Evolutionary conservation across 257 asterid genomes (phyloP).

Genomic region (Primulina tabacum): DNA sequence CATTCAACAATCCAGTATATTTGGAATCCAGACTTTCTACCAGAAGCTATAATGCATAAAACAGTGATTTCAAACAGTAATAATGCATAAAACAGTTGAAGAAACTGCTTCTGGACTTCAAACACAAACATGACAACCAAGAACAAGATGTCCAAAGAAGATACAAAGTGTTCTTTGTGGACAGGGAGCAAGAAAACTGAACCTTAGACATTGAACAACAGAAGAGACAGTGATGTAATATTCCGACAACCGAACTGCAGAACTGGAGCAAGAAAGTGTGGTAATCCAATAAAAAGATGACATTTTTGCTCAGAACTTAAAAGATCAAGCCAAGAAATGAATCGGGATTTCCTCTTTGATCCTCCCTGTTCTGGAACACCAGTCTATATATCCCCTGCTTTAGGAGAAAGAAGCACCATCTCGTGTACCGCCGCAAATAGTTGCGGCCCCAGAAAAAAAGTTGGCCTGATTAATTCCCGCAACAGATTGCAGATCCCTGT

Average conservation of each 20-base stretch:
- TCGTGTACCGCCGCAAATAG: not conserved
- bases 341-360: conserved; percentile 5
- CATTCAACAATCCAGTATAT: conserved; percentile 27
- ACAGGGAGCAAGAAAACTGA: conserved; percentile 55
- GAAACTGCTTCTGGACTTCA: conserved; percentile 29
- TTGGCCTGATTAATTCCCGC: not conserved
- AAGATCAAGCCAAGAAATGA: conserved; percentile 5
- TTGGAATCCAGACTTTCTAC: conserved; percentile 30
- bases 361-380: not conserved
- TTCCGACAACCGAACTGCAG: too few relatives aligned
- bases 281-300: conserved; percentile 38
- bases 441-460: not conserved
- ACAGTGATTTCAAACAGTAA: conserved; percentile 13
- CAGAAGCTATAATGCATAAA: conserved; percentile 34
- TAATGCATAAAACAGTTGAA: too few relatives aligned
- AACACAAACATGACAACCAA: conserved; percentile 28
- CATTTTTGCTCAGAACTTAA: conserved; percentile 25
- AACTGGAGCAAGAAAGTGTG: conserved; percentile 40
- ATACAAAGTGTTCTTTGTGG: conserved; percentile 43
- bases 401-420: not conserved
- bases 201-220: conserved; percentile 31
- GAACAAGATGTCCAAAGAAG: conserved; percentile 39
- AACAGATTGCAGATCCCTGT: not conserved
- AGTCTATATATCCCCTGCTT: not conserved
- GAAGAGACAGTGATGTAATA: conserved; percentile 4